Evolutionary conservation across 257 asterid species (phyloP).

Genomic region (Lavandula angustifolia): DNA sequence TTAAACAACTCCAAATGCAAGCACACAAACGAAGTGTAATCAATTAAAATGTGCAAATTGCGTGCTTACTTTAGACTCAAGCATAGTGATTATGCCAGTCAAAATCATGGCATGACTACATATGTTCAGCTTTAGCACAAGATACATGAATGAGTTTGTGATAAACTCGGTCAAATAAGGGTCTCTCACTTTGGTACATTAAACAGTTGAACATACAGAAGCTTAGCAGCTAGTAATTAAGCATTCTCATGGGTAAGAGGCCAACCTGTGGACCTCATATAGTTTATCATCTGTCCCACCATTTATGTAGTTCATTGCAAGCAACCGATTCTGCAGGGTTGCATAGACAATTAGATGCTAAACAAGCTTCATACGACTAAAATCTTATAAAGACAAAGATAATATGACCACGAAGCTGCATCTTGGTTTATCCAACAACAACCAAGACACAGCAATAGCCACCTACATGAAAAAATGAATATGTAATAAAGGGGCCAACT

Average conservation of each 20-base stretch:
- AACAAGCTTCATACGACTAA: conserved; percentile 15
- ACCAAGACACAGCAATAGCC: conserved; percentile 23
- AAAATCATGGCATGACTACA: conserved; percentile 8
- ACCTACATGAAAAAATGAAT: background rate
- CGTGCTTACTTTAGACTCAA: conserved; percentile 5
- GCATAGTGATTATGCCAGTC: background rate
- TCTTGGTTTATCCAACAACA: background rate
- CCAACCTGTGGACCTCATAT: conserved; percentile 93
- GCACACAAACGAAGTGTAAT: background rate
- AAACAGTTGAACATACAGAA: conserved; percentile 21
- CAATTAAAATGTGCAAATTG: conserved; percentile 17
- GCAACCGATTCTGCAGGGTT: conserved; percentile 88
- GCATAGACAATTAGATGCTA: conserved; percentile 22
- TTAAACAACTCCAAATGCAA: conserved; percentile 19
- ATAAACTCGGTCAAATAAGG: no score
- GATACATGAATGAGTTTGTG: background rate
- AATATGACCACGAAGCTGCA: background rate
- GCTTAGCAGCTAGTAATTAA: conserved; percentile 21
- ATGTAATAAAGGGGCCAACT: no score
- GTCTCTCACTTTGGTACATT: background rate
- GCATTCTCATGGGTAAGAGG: conserved; percentile 27
- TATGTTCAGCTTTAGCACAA: conserved; percentile 1
- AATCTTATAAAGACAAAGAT: conserved; percentile 2
- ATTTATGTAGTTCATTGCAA: conserved; percentile 98
- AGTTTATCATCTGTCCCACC: conserved; percentile 84